Percentiles rank a stretch among this genome's conserved stretches.
Conservation (phyloP, 495 filamentous ascomycete genomes). For the Barbatosphaeria neglecta region DNA sequence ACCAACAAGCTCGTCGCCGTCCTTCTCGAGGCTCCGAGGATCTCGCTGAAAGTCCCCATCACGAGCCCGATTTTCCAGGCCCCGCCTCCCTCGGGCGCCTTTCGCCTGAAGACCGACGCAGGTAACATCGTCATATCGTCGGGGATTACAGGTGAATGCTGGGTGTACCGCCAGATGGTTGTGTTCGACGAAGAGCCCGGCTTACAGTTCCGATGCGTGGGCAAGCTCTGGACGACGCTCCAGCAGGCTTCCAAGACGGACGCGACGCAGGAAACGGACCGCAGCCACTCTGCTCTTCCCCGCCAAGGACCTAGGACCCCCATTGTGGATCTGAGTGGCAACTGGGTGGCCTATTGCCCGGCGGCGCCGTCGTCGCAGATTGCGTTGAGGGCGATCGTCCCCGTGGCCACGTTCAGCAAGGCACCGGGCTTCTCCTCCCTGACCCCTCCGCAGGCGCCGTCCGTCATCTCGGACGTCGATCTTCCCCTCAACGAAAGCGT, state of each 20-base stretch:
- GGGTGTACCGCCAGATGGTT: conserved; percentile 47
- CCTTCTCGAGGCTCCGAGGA: conserved; percentile 47
- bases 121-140: conserved; percentile 63
- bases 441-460: conserved; percentile 64
- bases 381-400: conserved; percentile 51
- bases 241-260: conserved; percentile 42
- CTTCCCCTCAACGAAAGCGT: conserved; percentile 69
- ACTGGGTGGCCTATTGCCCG: conserved; percentile 80
- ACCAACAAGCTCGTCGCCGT: conserved; percentile 56
- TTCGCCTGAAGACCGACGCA: conserved; percentile 56
- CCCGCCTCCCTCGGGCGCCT: conserved; percentile 56
- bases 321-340: conserved; percentile 61
- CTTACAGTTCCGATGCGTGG: conserved; percentile 51
- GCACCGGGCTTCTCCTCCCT: conserved; percentile 57
- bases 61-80: conserved; percentile 42
- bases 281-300: conserved; percentile 20
- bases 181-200: conserved; percentile 15
- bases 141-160: conserved; percentile 74
- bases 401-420: conserved; percentile 36
- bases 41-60: conserved; percentile 33
- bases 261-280: conserved; percentile 32
- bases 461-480: conserved; percentile 61
- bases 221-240: conserved; percentile 77
- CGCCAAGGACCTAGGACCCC: conserved; percentile 41
- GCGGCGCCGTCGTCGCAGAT: conserved; percentile 57